phyloP scores from a whole-genome alignment of 2,329 filamentous ascomycete species.

The Trichoderma lentiforme region DNA sequence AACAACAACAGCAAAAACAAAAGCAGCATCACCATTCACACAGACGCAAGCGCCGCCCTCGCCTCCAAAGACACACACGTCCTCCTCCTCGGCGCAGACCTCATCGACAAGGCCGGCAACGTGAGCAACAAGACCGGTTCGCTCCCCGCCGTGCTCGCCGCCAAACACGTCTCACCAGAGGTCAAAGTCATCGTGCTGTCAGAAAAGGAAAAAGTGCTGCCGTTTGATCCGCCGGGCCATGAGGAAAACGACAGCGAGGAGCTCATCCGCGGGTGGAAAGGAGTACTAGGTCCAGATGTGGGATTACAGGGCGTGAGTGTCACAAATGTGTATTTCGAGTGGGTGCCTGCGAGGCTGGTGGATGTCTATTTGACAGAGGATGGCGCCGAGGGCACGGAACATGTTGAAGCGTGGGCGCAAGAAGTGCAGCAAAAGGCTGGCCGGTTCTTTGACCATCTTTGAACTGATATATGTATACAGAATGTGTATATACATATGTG shows the following conservation, averaged over 20 bases:
- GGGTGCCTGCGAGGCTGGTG: constrained; percentile 50
- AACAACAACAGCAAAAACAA: neutral
- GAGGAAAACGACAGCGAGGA: constrained; percentile 52
- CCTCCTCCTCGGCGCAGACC: constrained; percentile 62
- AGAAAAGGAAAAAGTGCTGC: constrained; percentile 58
- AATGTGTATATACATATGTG: neutral
- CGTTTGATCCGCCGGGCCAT: constrained; percentile 40
- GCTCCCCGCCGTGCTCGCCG: constrained; percentile 54
- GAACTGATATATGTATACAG: neutral
- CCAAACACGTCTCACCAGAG: constrained; percentile 45
- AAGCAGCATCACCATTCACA: constrained; percentile 46
- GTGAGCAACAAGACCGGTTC: constrained; percentile 68
- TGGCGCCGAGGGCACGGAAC: constrained; percentile 40
- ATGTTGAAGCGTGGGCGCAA: constrained; percentile 40
- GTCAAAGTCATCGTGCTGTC: constrained; percentile 54
- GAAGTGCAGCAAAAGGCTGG: constrained; percentile 36
- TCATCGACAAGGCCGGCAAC: constrained; percentile 54
- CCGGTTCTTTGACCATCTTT: constrained; percentile 44
- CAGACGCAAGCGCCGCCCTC: constrained; percentile 58
- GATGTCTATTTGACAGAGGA: constrained; percentile 55
- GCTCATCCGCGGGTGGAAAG: constrained; percentile 46
- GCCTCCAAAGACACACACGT: constrained; percentile 52
- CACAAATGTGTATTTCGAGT: constrained; percentile 59
- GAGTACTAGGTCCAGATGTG: constrained; percentile 14
- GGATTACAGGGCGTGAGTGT: constrained; percentile 30